Conservation (phyloP, 2,329 filamentous ascomycete species). For the Cryphonectria carpinicola region DNA sequence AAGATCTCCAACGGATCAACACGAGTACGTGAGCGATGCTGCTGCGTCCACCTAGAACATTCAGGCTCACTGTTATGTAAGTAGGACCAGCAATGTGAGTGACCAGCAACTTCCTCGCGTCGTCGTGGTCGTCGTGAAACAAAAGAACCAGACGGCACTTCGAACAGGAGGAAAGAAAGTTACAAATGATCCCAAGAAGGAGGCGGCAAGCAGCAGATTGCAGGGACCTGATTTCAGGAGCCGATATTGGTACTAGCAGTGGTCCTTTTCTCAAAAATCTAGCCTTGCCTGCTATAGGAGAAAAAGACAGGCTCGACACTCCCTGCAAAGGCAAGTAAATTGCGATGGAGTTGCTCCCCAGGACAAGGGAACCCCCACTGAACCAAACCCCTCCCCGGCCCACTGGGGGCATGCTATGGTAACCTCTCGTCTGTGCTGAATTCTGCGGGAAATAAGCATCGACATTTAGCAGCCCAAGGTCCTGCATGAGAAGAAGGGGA, state of each 20-base stretch:
- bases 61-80: not conserved
- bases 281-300: constrained; percentile 13
- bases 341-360: constrained; percentile 24
- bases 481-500: not conserved
- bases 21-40: not conserved
- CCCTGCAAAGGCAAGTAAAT: constrained; percentile 16
- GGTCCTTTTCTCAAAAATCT: not conserved
- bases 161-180: not conserved
- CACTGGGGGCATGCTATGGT: not conserved
- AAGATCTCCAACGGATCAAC: not conserved
- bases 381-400: not conserved
- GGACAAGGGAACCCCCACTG: not conserved
- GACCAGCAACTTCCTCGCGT: not conserved
- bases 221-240: constrained; percentile 10
- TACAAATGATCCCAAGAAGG: not conserved
- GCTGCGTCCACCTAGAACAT: not conserved
- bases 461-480: constrained; percentile 10
- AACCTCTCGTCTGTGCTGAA: constrained; percentile 8
- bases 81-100: not conserved
- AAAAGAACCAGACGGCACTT: not conserved
- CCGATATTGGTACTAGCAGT: not conserved
- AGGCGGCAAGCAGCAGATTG: constrained; percentile 10
- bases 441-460: constrained; percentile 26
- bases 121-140: not conserved
- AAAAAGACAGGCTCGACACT: constrained; percentile 16